Evolutionary conservation across 1,284 basidiomycete species (phyloP), one percentile per base, ranked within the genome.

Genomic region (Puccinia hordei): DNA sequence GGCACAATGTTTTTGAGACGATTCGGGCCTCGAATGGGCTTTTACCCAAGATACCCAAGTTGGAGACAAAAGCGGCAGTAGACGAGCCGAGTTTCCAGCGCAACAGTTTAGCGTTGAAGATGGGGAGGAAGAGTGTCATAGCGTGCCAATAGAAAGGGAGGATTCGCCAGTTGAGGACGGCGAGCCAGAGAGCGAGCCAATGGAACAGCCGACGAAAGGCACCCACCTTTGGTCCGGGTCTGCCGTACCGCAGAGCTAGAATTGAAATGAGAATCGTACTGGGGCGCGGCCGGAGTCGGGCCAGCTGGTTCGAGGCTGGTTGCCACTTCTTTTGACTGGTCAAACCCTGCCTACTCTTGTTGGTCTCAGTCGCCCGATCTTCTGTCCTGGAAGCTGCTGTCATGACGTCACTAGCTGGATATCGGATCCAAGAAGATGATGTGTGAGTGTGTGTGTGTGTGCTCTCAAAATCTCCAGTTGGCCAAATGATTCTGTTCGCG

Each of bases 61-160:
- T 27, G 13, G 41, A 15, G 15, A 75, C 73, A 27, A 75, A 75
- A 12, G 22, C n/a, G 27, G n/a, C 27, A 35, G 35, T 46, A 19
- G 44, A 30, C 8, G 63, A 65, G 10, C 74, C 74, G 27, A 77
- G 38, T 66, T 49, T 77, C 59, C 59, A 77, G 17, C 74, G 55
- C 15, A 27, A 1, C 17, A 68, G n/a, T 55, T 68, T 66, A n/a
- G 63, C 61, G 9, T 46, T 41, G 15, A 77, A n/a, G 49, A 77
- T 35, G 2, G 74, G 74, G 30, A 77, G 55, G 63, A 41, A 22
- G 35, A 65, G 49, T n/a, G 74, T 77, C 46, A 53, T 68, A 33
- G 38, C 49, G 49, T 65, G 59, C 74, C 74, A 77, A 24, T 77
- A 77, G 44, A 77, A 66, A 0, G 74, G 74, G 30, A 77, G 38